Base-by-base conservation (phyloP, 257 asterid genomes). In the Nicotiana undulata region DNA sequence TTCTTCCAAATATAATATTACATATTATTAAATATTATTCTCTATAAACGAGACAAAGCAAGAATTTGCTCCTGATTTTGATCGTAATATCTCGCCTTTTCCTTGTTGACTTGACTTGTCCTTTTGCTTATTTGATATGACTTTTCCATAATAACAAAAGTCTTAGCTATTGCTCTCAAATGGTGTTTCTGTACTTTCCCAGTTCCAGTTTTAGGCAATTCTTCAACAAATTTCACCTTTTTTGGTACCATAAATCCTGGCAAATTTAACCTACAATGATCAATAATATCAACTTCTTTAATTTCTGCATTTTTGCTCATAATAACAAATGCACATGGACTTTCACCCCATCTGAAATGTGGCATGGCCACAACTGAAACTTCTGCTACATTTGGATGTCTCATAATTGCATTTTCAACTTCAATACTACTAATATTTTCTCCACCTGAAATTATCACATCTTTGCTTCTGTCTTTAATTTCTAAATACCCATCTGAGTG, bases 351-450 rank as follows among this genome's bases (percentile, higher is more conserved):
- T 79, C 8, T 86, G 0, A 92, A 89, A 64, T 94, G 96, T 1
- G 98, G 98, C 98, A 92, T 93, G 20, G 98, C 98, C 83, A 94
- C 98, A 81, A 93, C 98, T 3, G 98, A 91, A 16, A 91, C 98
- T 84, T 94, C 98, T 1, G 85, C 51, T 37, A 95, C 91, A 6
- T 83, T 81, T 1, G 86, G 85, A 83, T 93, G 95, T 46, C 83
- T 83, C 84, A 86, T 86, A 44, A 93, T 80, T 17, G 80, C 92
- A n/a, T 84, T 77, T 78, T 95, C 98, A 18, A 95, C 97, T 83
- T 95, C 98, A 10, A 95, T 89, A 60, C 98, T 95, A 76, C 98
- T 93, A 26, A 95, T 91, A 20, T 95, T 95, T 85, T 95, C 98
- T 18, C 98, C 98, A 46, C 77, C 77, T 3, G 98, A 93, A 31